Percentiles rank a stretch among this genome's conserved stretches.
Conservation (phyloP, 106 monocot species). For the Dactylorhiza incarnata region DNA sequence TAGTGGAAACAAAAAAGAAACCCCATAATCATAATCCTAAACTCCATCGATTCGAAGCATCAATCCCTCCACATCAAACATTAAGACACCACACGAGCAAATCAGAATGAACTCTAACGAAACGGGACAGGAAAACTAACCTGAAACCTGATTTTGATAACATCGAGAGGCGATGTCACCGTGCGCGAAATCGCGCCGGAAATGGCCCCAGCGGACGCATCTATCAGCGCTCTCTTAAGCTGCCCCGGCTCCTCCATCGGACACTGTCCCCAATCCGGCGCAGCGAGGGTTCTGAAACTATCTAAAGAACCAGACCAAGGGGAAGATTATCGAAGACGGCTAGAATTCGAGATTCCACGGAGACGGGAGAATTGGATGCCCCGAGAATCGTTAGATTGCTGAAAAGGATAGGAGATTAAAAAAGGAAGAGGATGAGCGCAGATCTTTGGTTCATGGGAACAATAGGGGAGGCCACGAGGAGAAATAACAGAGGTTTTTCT, state of each 20-base stretch:
- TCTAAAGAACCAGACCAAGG: background rate
- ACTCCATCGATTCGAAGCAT: background rate
- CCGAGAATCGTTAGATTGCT: background rate
- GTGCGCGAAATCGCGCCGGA: constrained; percentile 84
- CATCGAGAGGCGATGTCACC: constrained; percentile 89
- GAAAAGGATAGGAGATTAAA: too few relatives aligned
- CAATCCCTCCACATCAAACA: background rate
- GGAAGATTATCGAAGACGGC: background rate
- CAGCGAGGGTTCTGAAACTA: background rate
- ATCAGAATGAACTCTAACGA: background rate
- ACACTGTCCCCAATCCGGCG: background rate
- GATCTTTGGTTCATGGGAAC: too few relatives aligned
- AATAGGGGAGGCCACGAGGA: too few relatives aligned
- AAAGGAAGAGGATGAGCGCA: too few relatives aligned
- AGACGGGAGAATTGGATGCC: background rate
- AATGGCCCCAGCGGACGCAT: constrained; percentile 69
- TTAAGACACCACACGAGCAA: background rate
- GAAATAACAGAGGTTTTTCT: too few relatives aligned
- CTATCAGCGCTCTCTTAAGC: constrained; percentile 38
- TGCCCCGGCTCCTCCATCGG: constrained; percentile 48
- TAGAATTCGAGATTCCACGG: background rate
- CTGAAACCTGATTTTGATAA: constrained; percentile 98
- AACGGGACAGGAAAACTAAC: constrained; percentile 14
- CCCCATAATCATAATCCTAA: background rate
- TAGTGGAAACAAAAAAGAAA: background rate